Base-by-base conservation (phyloP, 179 eudicot genomes). In the Actinidia arguta region DNA sequence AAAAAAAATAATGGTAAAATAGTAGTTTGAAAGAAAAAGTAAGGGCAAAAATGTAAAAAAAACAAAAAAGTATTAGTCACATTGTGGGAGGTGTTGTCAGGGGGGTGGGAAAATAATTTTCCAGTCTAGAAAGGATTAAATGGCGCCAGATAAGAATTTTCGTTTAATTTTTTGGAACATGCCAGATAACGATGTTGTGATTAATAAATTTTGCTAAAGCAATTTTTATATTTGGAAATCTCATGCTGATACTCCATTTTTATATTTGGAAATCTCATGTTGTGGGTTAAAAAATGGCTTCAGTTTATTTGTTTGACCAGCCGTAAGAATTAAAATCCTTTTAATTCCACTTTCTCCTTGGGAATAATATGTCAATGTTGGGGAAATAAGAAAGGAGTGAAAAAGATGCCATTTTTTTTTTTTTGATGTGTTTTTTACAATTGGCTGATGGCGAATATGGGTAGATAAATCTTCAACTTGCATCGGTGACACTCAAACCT, bases 91-190 rank as follows among this genome's bases (percentile, higher is more conserved):
- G n/a, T n/a, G n/a, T n/a, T n/a, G n/a, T n/a, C n/a, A n/a, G n/a
- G n/a, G n/a, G n/a, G n/a, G n/a, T n/a, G n/a, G n/a, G n/a, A n/a
- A n/a, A n/a, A n/a, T n/a, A n/a, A n/a, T n/a, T n/a, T n/a, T n/a
- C n/a, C n/a, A n/a, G n/a, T n/a, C n/a, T n/a, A n/a, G n/a, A n/a
- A n/a, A n/a, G n/a, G n/a, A n/a, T n/a, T n/a, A n/a, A n/a, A 13
- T 8, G 36, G 63, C 5, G 56, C 75, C 63, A 75, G 75, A 75
- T 66, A 62, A 39, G 47, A 44, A 27, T 50, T 63, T 75, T 52
- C 56, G 27, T 54, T 75, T 50, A 17, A 4, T 64, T 61, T 73
- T 20, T 13, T 42, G 42, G 39, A 31, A 27, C 48, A 20, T 51
- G 56, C 20, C 59, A 66, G 46, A 39, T n/a, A 11, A 4, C 52